Base-by-base conservation (phyloP, 1,139 yeast genomes). In the Pneumocystis murina region DNA sequence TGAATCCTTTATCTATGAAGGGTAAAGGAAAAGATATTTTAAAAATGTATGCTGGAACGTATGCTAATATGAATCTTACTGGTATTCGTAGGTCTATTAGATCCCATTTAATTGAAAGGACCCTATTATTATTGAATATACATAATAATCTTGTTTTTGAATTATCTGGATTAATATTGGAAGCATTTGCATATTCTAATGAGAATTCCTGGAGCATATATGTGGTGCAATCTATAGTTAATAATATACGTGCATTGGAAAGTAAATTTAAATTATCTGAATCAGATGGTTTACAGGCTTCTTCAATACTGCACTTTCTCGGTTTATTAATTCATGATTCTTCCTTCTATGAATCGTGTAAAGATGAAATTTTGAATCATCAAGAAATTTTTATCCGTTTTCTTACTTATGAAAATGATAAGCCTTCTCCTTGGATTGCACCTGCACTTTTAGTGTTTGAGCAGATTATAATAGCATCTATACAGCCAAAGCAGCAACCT, bases 71-170 rank as follows among this genome's bases (percentile, higher is more conserved):
- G 20, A 48, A 48, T 48, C 55, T 48, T 24, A 4, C 33, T 48
- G 30, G n/a, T 48, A 24, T 48, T 24, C 55, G 55, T 10, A 48
- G 28, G n/a, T 48, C 55, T 48, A 48, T 48, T 10, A 48, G n/a
- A 20, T 12, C 33, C 4, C 3, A 8, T 48, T 73, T 83, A 59
- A 72, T 79, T 59, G 80, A 78, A 39, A 75, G 79, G 54, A 78
- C 85, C 75, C 74, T 85, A 40, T 72, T 75, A 36, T 72, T 85
- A 12, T 77, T 82, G 5, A 80, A 80, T 62, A 65, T 73, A 2
- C 83, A 78, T 69, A 85, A 88, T 0, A 79, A 80, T 61, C 72
- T 80, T 10, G 79, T 80, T 4, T 74, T 75, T 40, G 74, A 79
- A 0, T 76, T 85, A 57, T 78, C 87, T 1, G 81, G 79, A 54